Percentiles rank a stretch among this genome's conserved stretches.
Conservation (phyloP, 345 rosid species). For the Anastatica hierochuntica region DNA sequence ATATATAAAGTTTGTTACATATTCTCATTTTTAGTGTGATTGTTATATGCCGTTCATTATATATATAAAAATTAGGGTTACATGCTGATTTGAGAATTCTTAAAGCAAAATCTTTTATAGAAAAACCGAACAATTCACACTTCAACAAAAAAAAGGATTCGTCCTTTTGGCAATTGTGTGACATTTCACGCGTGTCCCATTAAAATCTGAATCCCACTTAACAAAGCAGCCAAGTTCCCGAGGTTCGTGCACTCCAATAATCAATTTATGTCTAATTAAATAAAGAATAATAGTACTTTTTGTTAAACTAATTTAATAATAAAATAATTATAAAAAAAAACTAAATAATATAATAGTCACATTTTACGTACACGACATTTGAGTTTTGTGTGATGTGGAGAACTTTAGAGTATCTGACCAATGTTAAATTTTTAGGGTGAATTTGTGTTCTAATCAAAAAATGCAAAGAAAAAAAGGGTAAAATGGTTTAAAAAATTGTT, state of each 20-base stretch:
- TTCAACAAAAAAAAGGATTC: not conserved
- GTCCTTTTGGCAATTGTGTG: constrained; percentile 1
- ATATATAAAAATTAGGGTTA: not conserved
- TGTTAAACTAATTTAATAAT: no score
- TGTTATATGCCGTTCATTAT: not conserved
- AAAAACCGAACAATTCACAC: not conserved
- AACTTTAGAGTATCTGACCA: no score
- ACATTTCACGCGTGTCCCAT: constrained; percentile 21
- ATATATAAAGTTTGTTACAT: not conserved
- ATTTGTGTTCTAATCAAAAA: no score
- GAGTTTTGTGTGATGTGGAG: no score
- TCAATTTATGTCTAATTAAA: not conserved
- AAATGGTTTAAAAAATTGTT: no score
- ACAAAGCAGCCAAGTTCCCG: constrained; percentile 15
- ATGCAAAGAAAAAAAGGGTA: no score
- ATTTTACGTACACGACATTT: constrained; percentile 13
- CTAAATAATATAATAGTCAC: no score
- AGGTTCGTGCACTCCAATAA: constrained; percentile 18
- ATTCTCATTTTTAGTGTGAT: constrained; percentile 8
- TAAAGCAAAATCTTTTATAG: not conserved
- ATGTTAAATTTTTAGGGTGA: no score
- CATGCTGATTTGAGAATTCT: not conserved
- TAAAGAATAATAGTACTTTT: no score
- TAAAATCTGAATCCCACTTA: constrained; percentile 18
- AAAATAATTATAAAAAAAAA: no score